Evolutionary conservation across 202 grass and related monocot genomes (phyloP).

Genomic region (Dendrocalamus latiflorus): DNA sequence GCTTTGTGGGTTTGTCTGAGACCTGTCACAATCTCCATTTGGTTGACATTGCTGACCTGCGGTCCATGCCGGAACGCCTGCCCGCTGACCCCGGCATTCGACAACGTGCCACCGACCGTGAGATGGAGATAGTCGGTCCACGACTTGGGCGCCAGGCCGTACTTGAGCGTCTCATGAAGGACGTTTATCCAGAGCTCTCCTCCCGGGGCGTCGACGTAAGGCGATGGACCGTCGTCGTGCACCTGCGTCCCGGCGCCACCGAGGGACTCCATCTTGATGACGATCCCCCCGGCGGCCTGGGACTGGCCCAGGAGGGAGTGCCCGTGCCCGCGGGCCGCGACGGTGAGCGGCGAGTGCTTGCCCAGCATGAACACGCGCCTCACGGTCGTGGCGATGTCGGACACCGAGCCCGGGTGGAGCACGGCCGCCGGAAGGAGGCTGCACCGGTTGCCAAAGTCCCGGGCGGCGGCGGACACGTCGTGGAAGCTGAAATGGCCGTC

Average conservation of each 20-base stretch:
- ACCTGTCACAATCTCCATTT: conserved; percentile 93
- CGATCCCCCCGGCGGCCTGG: conserved; percentile 73
- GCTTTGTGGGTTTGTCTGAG: conserved; percentile 24
- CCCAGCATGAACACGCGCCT: conserved; percentile 53
- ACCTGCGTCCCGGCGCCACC: neutral
- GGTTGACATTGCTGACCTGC: conserved; percentile 96
- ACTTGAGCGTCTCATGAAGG: conserved; percentile 62
- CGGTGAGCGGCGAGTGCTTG: conserved; percentile 39
- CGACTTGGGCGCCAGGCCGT: conserved; percentile 80
- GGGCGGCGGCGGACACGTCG: conserved; percentile 39
- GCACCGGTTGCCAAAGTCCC: conserved; percentile 82
- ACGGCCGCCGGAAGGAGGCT: conserved; percentile 52
- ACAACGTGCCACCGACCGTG: conserved; percentile 85
- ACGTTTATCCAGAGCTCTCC: conserved; percentile 95
- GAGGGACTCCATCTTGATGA: conserved; percentile 76
- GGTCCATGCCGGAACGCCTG: conserved; percentile 92
- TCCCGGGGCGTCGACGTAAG: conserved; percentile 57
- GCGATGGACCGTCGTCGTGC: neutral
- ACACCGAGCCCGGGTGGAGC: conserved; percentile 52
- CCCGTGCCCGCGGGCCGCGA: conserved; percentile 78
- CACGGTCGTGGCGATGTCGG: conserved; percentile 54
- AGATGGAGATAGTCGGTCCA: conserved; percentile 99
- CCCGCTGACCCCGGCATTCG: conserved; percentile 93
- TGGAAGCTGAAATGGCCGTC: conserved; percentile 61
- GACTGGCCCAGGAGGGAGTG: conserved; percentile 94